Percentiles rank a stretch among this genome's conserved stretches.
Conservation (phyloP, 306 rosid species). For the Bauhinia variegata region DNA sequence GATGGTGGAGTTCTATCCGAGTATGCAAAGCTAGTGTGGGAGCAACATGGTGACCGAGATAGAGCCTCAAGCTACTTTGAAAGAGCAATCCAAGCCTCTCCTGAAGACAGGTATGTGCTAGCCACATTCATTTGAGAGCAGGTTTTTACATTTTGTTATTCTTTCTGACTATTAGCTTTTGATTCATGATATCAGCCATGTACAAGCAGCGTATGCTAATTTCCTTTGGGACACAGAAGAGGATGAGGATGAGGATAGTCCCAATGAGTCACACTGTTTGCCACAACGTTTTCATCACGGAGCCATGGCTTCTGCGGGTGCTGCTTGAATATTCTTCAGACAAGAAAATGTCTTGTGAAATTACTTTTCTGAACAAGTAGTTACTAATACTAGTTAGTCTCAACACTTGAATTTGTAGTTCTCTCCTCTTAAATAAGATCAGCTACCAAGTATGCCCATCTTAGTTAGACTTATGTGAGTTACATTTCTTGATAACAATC, state of each 20-base stretch:
- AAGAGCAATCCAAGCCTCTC: conserved; percentile 80
- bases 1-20: conserved; percentile 82
- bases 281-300: conserved; percentile 37
- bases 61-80: conserved; percentile 72
- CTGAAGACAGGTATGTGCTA: conserved; percentile 63
- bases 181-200: conserved; percentile 62
- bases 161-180: conserved; percentile 10
- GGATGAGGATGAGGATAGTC: conserved; percentile 42
- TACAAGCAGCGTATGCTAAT: conserved; percentile 83
- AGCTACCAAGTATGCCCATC: too few relatives aligned
- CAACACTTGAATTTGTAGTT: too few relatives aligned
- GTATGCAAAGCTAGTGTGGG: conserved; percentile 84
- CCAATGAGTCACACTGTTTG: conserved; percentile 12
- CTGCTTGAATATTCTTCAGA: too few relatives aligned
- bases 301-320: conserved; percentile 59
- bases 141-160: background rate
- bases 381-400: too few relatives aligned
- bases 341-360: too few relatives aligned
- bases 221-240: conserved; percentile 90
- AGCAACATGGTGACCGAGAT: conserved; percentile 64
- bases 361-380: too few relatives aligned
- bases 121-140: too few relatives aligned
- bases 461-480: too few relatives aligned
- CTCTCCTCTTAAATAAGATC: too few relatives aligned
- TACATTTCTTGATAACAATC: too few relatives aligned